phyloP scores from a whole-genome alignment of 106 monocot genomes.

The Apostasia shenzhenica region DNA sequence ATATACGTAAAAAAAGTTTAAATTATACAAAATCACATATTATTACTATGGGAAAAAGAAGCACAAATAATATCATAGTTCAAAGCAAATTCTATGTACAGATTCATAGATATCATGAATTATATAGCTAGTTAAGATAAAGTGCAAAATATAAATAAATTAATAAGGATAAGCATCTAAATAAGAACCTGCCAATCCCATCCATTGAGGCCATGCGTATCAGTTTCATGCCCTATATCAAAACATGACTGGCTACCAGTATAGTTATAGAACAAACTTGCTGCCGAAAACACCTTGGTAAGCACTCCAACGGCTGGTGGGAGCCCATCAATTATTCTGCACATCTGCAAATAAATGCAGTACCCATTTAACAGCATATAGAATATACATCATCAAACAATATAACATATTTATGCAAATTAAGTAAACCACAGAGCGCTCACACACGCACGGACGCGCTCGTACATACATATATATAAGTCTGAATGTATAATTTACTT shows the following conservation, averaged over 20 bases:
- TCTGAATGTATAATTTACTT: not conserved
- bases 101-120: too few relatives aligned
- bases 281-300: slow-evolving; percentile 58
- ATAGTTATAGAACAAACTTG: slow-evolving; percentile 81
- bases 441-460: too few relatives aligned
- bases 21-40: too few relatives aligned
- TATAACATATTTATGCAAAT: not conserved
- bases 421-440: too few relatives aligned
- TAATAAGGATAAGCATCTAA: too few relatives aligned
- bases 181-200: slow-evolving; percentile 76
- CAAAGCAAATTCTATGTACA: too few relatives aligned
- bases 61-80: too few relatives aligned
- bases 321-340: slow-evolving; percentile 71
- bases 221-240: slow-evolving; percentile 35
- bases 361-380: not conserved
- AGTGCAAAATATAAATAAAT: too few relatives aligned
- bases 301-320: slow-evolving; percentile 34
- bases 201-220: slow-evolving; percentile 69
- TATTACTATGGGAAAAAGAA: too few relatives aligned
- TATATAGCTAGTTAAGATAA: too few relatives aligned
- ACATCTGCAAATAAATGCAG: slow-evolving; percentile 48
- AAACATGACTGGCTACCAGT: slow-evolving; percentile 47
- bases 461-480: too few relatives aligned
- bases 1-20: too few relatives aligned
- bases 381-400: not conserved